Conservation (phyloP, 257 asterid species). For the Nicotiana otophora region DNA sequence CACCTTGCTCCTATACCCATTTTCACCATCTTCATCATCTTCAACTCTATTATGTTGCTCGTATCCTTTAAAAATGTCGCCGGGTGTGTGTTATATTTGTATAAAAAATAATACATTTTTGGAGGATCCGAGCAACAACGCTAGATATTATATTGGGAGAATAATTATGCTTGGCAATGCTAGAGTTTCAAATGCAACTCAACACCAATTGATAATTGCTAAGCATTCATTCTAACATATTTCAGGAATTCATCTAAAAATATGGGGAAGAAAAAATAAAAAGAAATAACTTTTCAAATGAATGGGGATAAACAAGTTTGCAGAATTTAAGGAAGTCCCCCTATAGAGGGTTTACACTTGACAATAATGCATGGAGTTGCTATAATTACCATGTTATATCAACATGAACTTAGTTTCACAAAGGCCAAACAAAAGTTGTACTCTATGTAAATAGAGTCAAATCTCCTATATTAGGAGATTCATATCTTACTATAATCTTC, state of each 20-base stretch:
- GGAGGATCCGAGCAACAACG: not conserved
- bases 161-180: not conserved
- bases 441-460: too few species aligned
- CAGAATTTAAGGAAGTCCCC: not conserved
- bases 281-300: not conserved
- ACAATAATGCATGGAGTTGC: not conserved
- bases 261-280: not conserved
- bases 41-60: not conserved
- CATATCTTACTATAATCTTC: too few species aligned
- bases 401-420: not conserved
- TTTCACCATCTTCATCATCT: too few species aligned
- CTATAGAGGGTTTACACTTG: too few species aligned
- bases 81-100: too few species aligned
- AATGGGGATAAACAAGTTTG: not conserved
- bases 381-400: not conserved
- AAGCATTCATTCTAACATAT: not conserved
- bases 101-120: too few species aligned
- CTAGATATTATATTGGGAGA: not conserved
- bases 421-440: too few species aligned
- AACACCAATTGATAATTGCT: not conserved
- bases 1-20: too few species aligned
- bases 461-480: too few species aligned
- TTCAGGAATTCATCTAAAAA: not conserved
- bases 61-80: too few species aligned
- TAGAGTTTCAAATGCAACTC: not conserved